A percentile compares a stretch with the other conserved stretches of the same genome.
Evolutionary conservation across 75 land plant species (phyloP).

Genomic region (Pinus taeda): DNA sequence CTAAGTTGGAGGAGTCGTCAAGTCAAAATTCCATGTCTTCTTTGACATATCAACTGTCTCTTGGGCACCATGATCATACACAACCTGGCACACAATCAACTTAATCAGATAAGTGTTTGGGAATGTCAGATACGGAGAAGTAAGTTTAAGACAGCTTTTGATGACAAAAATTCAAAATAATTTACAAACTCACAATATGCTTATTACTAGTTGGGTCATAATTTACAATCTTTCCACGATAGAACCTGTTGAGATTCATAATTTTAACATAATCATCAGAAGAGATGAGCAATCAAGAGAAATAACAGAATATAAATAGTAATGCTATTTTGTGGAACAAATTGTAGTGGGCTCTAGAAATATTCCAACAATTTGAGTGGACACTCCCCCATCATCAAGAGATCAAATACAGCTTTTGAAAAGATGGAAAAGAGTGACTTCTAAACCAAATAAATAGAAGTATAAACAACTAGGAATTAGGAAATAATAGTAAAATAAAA

Average conservation of each 20-base stretch:
- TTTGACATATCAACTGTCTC: neutral
- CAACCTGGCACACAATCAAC: neutral
- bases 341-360: no score
- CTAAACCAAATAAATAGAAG: neutral
- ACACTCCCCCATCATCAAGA: no score
- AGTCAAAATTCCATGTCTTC: constrained; percentile 1
- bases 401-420: no score
- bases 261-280: neutral
- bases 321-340: no score
- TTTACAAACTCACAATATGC: constrained; percentile 7
- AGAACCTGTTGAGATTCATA: neutral
- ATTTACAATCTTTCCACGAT: neutral
- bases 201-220: neutral
- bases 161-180: neutral
- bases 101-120: neutral
- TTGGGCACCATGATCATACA: neutral
- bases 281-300: no score
- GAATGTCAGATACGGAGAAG: neutral
- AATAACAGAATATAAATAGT: no score
- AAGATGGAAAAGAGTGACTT: neutral
- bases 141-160: neutral
- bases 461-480: no score
- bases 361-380: no score
- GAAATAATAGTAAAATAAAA: no score
- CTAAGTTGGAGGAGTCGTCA: neutral